Conservation (phyloP, 2,329 filamentous ascomycete species). For the Tolypocladium ovalisporum region DNA sequence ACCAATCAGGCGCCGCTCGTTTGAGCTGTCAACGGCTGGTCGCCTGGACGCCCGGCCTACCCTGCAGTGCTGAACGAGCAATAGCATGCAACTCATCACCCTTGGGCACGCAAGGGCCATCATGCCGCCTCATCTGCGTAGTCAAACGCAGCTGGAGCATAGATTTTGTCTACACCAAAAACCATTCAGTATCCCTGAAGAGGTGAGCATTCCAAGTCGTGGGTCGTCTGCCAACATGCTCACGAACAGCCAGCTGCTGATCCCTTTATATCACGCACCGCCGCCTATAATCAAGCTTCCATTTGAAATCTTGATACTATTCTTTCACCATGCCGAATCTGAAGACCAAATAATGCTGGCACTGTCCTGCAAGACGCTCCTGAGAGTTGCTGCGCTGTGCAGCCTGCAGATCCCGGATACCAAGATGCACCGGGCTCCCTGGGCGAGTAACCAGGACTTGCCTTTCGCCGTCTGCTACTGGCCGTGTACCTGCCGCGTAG, state of each 20-base stretch:
- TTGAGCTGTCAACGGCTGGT: no score
- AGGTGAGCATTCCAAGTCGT: neutral
- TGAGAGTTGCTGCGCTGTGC: neutral
- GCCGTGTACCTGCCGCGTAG: conserved; percentile 6
- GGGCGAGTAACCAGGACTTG: neutral
- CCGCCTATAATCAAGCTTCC: neutral
- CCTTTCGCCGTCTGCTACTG: neutral
- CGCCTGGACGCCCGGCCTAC: neutral
- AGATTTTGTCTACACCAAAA: neutral
- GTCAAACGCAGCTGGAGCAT: neutral
- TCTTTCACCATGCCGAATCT: neutral
- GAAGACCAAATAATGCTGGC: neutral
- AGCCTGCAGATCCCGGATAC: neutral
- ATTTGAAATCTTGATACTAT: neutral
- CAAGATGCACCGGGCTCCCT: conserved; percentile 1
- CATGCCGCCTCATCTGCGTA: neutral
- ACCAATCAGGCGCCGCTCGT: neutral
- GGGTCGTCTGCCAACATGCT: neutral
- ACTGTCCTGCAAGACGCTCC: neutral
- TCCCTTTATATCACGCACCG: no score
- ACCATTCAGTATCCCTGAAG: neutral
- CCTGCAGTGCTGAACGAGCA: neutral
- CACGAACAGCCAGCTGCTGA: neutral
- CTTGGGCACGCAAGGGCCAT: neutral
- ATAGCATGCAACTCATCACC: neutral